A percentile compares a stretch with the other conserved stretches of the same genome.
Evolutionary conservation across 225 moss, liverwort and hornwort genomes (phyloP).

Genomic region (Thuidium tamariscinum): DNA sequence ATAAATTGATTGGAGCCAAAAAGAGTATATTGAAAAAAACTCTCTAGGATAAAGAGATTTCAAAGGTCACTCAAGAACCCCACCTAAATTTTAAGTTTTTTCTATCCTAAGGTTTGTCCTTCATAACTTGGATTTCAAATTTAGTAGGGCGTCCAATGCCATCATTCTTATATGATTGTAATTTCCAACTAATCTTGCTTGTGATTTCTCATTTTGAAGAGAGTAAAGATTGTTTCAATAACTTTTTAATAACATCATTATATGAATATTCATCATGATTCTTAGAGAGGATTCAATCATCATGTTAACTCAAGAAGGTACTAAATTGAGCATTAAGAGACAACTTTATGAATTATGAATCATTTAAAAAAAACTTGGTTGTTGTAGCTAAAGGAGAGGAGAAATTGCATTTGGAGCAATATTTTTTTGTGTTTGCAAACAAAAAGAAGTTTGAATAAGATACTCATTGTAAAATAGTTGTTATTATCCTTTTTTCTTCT

Average conservation of each 20-base stretch:
- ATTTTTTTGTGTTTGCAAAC: background rate
- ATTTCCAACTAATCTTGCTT: background rate
- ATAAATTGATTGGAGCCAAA: background rate
- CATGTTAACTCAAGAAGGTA: background rate
- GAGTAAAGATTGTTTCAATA: background rate
- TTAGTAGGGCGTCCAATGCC: background rate
- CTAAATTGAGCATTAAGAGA: too few species aligned
- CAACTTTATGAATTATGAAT: background rate
- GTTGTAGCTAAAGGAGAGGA: rapidly evolving
- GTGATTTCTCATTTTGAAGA: background rate
- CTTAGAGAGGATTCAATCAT: rapidly evolving
- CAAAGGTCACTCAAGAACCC: background rate
- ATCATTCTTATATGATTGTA: background rate
- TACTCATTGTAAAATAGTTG: rapidly evolving
- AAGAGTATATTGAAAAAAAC: background rate
- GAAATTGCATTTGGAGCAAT: rapidly evolving
- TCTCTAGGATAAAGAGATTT: background rate
- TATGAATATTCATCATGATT: background rate
- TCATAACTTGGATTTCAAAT: background rate
- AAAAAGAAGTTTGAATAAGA: background rate
- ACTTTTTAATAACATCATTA: background rate
- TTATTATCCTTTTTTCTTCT: background rate
- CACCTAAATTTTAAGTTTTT: background rate
- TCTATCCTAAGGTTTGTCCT: background rate
- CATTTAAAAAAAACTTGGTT: background rate